Evolutionary conservation across 1,284 basidiomycete species (phyloP).

Genomic region (Puccinia triticina): DNA sequence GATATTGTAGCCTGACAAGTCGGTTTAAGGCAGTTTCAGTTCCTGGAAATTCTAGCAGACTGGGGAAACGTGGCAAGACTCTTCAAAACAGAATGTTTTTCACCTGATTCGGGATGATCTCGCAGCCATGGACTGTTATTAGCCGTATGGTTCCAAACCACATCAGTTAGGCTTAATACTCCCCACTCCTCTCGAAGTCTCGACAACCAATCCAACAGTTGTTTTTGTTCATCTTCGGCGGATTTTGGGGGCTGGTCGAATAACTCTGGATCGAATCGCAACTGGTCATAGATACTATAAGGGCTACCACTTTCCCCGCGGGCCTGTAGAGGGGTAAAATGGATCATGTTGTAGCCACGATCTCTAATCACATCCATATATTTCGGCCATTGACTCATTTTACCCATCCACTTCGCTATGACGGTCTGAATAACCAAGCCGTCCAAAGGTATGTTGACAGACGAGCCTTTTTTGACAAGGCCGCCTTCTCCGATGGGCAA

Average conservation of each 20-base stretch:
- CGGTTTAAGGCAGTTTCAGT: not conserved
- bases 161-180: slow-evolving; percentile 82
- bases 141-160: slow-evolving; percentile 93
- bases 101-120: slow-evolving; percentile 90
- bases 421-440: slow-evolving; percentile 82
- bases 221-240: slow-evolving; percentile 64
- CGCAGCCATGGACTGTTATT: slow-evolving; percentile 87
- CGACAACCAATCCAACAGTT: slow-evolving; percentile 69
- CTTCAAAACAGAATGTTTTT: slow-evolving; percentile 55
- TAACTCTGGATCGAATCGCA: slow-evolving; percentile 74
- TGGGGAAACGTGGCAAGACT: not conserved
- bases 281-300: slow-evolving; percentile 85
- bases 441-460: slow-evolving; percentile 76
- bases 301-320: slow-evolving; percentile 84
- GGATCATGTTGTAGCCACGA: slow-evolving; percentile 83
- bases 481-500: slow-evolving; percentile 54
- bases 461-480: slow-evolving; percentile 65
- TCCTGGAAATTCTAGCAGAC: not conserved
- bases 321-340: slow-evolving; percentile 89
- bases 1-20: slow-evolving; percentile 76
- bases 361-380: slow-evolving; percentile 79
- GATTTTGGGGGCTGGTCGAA: slow-evolving; percentile 63
- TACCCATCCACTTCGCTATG: slow-evolving; percentile 96
- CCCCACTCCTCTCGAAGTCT: slow-evolving; percentile 80
- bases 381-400: slow-evolving; percentile 72